Base-by-base conservation (phyloP, 257 asterid genomes). In the Lycium barbarum region DNA sequence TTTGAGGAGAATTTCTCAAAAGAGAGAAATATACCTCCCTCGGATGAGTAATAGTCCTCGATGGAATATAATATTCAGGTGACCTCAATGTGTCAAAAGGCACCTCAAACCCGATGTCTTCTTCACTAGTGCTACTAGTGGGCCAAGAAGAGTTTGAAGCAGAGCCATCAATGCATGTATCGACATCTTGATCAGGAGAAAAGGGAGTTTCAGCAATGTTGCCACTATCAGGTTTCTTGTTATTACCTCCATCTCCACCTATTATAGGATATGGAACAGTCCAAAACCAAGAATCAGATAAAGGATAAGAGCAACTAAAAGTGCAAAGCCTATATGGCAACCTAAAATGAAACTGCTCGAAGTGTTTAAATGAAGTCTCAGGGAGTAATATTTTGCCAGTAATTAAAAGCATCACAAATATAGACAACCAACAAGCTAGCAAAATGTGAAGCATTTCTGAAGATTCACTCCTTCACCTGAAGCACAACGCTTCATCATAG, bases 1-100 rank as follows among this genome's bases (percentile, higher is more conserved):
- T 89, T 79, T 57, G 86, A 45, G 91, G 90, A 82, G 91, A 84
- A 84, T 59, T 38, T 18, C 86, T 88, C 83, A 87, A 61, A 81
- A 90, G 91, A 66, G 73, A 83, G 17, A 87, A 88, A 76, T 88
- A 90, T 43, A 86, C 26, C 57, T 83, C 90, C 43, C 79, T 84
- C 11, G 83, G 71, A 53, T 70, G 89, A 40, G 83, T 65, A 49
- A 79, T 5, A 40, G 79, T 74, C 80, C 85, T 86, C 10, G 54
- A 79, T 43, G 82, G 89, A 65, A 17, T 55, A 80, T 84, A 63
- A 63, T 61, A 71, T 18, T 79, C 88, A 57, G 90, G 89, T 26
- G 87, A 87, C 71, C 61, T 70, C 81, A 85, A 51, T n/a, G 68
- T 20, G 66, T 81, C 80, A 85, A 57, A 85, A 18, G 92, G 90